Conservation (phyloP, 2,329 filamentous ascomycete species). For the Calycina herbarum region DNA sequence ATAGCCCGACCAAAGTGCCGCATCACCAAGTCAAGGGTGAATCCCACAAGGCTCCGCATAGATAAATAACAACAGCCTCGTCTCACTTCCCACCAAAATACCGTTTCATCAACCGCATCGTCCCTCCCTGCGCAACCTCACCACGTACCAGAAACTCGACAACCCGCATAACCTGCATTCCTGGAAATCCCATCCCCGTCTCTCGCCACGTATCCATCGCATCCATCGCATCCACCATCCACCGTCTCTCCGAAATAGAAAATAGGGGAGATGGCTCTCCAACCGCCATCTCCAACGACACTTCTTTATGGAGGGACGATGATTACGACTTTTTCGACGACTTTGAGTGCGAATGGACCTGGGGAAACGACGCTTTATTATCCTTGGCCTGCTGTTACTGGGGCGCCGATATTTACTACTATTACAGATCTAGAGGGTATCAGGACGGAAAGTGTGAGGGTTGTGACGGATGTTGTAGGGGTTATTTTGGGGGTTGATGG, state of each 20-base stretch:
- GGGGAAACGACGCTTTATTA: conserved; percentile 14
- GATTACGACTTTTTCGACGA: conserved; percentile 20
- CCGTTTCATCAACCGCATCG: conserved; percentile 1
- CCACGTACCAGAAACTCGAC: not conserved
- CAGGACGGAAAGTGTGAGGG: conserved; percentile 12
- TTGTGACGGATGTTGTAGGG: conserved; percentile 23
- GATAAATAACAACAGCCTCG: not conserved
- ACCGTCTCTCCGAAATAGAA: conserved; percentile 3
- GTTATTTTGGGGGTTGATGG: not conserved
- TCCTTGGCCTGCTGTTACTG: conserved; percentile 13
- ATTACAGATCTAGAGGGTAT: not conserved
- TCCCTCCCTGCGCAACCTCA: conserved; percentile 3
- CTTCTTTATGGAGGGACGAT: conserved; percentile 18
- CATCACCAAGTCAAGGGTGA: not conserved
- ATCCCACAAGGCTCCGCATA: not conserved
- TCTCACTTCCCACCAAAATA: not conserved
- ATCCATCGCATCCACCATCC: not conserved
- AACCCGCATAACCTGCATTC: not conserved
- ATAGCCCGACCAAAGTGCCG: too few species aligned
- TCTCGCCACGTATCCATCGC: not conserved
- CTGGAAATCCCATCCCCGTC: not conserved
- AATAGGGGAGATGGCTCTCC: not conserved
- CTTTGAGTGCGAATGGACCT: conserved; percentile 13
- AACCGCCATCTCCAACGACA: not conserved
- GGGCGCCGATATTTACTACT: conserved; percentile 12